Conservation (phyloP, 2,329 filamentous ascomycete genomes). For the Tolypocladium album region DNA sequence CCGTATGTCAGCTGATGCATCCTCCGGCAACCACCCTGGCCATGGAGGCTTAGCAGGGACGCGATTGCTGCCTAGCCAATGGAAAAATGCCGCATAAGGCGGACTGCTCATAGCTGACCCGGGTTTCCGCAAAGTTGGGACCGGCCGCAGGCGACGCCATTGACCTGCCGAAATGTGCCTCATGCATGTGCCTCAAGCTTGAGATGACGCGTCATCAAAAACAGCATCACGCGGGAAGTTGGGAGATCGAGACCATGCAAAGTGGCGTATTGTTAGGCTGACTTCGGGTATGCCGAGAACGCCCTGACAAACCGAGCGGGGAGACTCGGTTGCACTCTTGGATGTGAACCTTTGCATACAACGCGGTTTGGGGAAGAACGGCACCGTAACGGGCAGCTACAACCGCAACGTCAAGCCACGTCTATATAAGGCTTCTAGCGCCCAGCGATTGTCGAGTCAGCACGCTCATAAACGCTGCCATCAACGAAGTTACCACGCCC, state of each 20-base stretch:
- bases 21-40: not conserved
- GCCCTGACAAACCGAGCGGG: not conserved
- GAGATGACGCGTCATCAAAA: no score
- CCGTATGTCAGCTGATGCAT: not conserved
- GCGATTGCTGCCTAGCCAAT: not conserved
- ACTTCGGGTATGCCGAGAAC: not conserved
- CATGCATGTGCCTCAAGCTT: no score
- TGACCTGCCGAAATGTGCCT: not conserved
- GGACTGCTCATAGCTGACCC: not conserved
- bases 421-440: not conserved
- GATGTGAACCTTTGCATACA: no score
- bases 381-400: no score
- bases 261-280: not conserved
- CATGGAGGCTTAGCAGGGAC: not conserved
- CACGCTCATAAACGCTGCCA: not conserved
- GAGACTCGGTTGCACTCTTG: no score
- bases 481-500: not conserved
- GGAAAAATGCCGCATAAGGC: not conserved
- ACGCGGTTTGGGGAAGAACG: no score
- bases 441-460: not conserved
- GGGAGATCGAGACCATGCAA: not conserved
- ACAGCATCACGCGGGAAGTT: no score
- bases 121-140: not conserved
- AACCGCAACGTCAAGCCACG: no score
- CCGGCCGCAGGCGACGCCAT: not conserved